These are phyloP conservation scores for Fraxinus velutina DNA, from an alignment of 305 asterid species.

Conservation along the genomic window DNA sequence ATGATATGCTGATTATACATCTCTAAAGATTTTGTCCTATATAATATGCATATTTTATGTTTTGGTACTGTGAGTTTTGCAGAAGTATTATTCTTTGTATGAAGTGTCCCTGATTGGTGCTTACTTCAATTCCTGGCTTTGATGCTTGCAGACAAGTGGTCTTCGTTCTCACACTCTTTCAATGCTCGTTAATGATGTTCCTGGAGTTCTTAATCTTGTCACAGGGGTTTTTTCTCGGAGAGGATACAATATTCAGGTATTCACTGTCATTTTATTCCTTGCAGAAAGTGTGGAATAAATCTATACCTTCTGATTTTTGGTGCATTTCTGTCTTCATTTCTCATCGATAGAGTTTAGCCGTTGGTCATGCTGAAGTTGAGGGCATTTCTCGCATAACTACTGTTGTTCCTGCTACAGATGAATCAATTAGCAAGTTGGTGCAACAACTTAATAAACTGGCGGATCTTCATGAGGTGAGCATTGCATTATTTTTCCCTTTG, in stretches of 20 bases:
- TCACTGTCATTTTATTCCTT: conserved; percentile 12
- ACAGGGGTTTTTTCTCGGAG: conserved; percentile 93
- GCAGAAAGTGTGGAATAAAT: conserved; percentile 10
- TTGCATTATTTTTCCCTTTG: conserved; percentile 15
- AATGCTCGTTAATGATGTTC: conserved; percentile 86
- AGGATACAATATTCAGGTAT: conserved; percentile 94
- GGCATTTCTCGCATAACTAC: conserved; percentile 92
- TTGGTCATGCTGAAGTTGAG: conserved; percentile 93
- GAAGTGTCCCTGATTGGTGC: conserved; percentile 13
- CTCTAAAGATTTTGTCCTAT: not conserved
- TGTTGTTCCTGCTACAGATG: conserved; percentile 91
- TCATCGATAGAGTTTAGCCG: conserved; percentile 81
- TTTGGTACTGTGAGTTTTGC: conserved; percentile 4
- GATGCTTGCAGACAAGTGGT: conserved; percentile 70
- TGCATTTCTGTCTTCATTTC: conserved; percentile 19
- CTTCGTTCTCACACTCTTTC: conserved; percentile 92
- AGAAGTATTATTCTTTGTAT: conserved; percentile 2
- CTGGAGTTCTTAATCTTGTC: conserved; percentile 93
- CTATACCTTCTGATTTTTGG: conserved; percentile 6
- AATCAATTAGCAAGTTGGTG: conserved; percentile 73
- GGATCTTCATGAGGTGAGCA: conserved; percentile 80
- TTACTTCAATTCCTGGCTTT: conserved; percentile 27
- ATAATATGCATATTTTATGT: conserved; percentile 5
- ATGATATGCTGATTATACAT: conserved; percentile 11
- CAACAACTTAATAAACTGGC: conserved; percentile 79